phyloP scores from a whole-genome alignment of 148 eudicot genomes.

The Rhododendron williamsianum region DNA sequence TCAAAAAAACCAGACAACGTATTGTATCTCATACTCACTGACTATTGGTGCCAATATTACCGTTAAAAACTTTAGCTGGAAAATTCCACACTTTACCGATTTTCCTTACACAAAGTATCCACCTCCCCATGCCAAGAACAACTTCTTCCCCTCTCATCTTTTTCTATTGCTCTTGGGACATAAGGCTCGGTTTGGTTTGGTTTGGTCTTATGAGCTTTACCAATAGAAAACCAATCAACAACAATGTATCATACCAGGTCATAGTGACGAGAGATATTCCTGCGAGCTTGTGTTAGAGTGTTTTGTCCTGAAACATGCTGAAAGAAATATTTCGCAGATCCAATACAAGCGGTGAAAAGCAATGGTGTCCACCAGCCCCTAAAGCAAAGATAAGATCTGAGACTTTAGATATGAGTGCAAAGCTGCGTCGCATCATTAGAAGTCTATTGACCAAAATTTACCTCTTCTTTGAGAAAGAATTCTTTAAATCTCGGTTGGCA shows the following conservation, averaged over 20 bases:
- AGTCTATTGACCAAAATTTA: conserved; percentile 13
- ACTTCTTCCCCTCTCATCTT: no score
- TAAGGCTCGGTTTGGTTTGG: no score
- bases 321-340: conserved; percentile 84
- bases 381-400: conserved; percentile 6
- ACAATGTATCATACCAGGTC: conserved; percentile 56
- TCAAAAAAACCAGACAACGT: no score
- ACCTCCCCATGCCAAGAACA: not conserved
- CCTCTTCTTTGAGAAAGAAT: conserved; percentile 47
- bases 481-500: conserved; percentile 60
- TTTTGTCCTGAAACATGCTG: conserved; percentile 73
- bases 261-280: conserved; percentile 93
- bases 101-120: not conserved
- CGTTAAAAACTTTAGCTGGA: no score
- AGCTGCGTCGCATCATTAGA: not conserved
- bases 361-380: conserved; percentile 99
- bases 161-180: not conserved
- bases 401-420: not conserved
- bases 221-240: not conserved
- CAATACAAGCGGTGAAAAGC: conserved; percentile 71
- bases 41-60: no score
- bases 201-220: not conserved
- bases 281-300: conserved; percentile 79
- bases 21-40: no score
- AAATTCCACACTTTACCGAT: not conserved